These are phyloP conservation scores for Lentinula aciculospora DNA, from an alignment of 768 basidiomycete species.

Conservation along the genomic window DNA sequence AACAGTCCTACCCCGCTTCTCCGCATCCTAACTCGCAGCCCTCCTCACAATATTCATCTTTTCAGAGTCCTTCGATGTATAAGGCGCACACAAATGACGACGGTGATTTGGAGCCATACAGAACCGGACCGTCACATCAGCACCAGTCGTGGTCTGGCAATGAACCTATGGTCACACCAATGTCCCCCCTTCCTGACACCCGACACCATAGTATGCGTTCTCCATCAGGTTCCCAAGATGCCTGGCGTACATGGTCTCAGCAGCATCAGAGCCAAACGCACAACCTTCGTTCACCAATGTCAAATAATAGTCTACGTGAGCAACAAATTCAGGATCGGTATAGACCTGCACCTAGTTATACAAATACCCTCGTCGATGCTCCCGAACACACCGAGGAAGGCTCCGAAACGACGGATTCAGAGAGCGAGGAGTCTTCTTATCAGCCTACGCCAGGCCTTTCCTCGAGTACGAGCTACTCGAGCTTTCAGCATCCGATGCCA, in stretches of 20 bases:
- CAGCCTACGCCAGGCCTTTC: neutral
- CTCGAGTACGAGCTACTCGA: neutral
- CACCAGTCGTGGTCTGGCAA: neutral
- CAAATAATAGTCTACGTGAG: neutral
- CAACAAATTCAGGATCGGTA: neutral
- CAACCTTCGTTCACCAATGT: neutral
- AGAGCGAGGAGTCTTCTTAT: neutral
- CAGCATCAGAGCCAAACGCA: neutral
- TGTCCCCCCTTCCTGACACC: neutral
- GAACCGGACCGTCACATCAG: neutral
- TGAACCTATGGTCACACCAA: neutral
- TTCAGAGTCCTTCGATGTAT: neutral
- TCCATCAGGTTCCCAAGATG: neutral
- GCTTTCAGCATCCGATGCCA: neutral
- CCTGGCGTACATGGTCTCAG: conserved; percentile 1
- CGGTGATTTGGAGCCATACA: neutral
- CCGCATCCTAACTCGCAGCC: neutral
- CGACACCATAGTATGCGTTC: neutral
- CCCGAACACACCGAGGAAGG: neutral
- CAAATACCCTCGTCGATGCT: neutral
- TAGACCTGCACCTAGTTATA: neutral
- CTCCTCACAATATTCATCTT: neutral
- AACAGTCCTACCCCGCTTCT: neutral
- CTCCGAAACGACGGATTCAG: neutral
- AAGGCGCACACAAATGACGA: neutral